phyloP scores from a whole-genome alignment of 495 filamentous ascomycete species.

The Penicillium desertorum region DNA sequence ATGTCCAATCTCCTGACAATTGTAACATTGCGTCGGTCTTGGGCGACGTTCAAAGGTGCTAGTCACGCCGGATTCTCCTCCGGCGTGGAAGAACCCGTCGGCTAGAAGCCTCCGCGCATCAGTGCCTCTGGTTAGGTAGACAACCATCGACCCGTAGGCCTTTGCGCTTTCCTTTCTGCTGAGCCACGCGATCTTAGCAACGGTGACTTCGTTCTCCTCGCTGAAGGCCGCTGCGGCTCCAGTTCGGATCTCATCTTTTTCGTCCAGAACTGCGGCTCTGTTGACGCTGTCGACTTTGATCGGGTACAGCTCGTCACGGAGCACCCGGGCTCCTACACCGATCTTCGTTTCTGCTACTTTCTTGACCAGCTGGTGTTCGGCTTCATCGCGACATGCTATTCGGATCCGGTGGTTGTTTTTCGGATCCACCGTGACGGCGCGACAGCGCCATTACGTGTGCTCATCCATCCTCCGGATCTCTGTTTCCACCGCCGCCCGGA shows the following conservation, averaged over 20 bases:
- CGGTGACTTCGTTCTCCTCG: conserved; percentile 24
- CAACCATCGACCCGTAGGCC: conserved; percentile 36
- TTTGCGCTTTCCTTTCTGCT: conserved; percentile 32
- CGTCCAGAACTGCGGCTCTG: conserved; percentile 27
- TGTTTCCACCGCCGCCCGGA: too few relatives aligned
- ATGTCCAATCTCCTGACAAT: too few relatives aligned
- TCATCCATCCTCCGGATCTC: too few relatives aligned
- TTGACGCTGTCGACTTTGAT: conserved; percentile 38
- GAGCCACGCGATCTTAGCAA: conserved; percentile 33
- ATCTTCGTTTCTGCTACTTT: conserved; percentile 27
- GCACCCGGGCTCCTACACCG: conserved; percentile 25
- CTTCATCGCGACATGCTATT: conserved; percentile 7
- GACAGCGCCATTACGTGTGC: conserved; percentile 5
- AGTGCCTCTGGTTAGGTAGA: conserved; percentile 33
- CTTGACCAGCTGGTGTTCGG: conserved; percentile 29
- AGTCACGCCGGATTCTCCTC: conserved; percentile 30
- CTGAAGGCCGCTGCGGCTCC: conserved; percentile 21
- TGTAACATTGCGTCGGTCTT: conserved; percentile 14
- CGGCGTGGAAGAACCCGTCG: conserved; percentile 30
- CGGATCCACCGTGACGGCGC: conserved; percentile 27
- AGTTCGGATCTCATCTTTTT: conserved; percentile 16
- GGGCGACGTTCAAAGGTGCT: conserved; percentile 27
- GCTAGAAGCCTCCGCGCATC: conserved; percentile 30
- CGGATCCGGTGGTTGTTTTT: conserved; percentile 26
- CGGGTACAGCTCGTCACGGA: conserved; percentile 34